Conservation (phyloP, 495 filamentous ascomycete genomes). For the Thermochaetoides thermophila region DNA sequence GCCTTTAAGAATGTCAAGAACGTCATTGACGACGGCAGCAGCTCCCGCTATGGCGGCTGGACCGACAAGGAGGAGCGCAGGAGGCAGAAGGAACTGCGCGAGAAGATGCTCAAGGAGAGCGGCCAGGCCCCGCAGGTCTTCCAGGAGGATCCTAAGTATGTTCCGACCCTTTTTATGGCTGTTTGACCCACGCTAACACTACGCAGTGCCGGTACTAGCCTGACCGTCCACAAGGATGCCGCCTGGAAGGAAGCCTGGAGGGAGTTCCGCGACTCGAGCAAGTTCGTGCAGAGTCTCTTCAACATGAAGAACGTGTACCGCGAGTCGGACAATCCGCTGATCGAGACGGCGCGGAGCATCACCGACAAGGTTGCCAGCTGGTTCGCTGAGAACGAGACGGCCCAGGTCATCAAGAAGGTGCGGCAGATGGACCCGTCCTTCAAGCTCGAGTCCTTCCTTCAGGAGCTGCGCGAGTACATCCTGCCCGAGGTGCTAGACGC, state of each 20-base stretch:
- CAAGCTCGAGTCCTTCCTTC: conserved; percentile 83
- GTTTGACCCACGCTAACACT: too few relatives aligned
- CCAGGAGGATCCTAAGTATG: conserved; percentile 83
- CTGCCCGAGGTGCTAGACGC: conserved; percentile 94
- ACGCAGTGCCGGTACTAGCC: conserved; percentile 74
- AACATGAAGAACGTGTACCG: conserved; percentile 69
- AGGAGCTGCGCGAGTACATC: conserved; percentile 94
- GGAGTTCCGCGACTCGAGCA: conserved; percentile 76
- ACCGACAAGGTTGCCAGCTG: conserved; percentile 86
- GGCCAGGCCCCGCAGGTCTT: conserved; percentile 40
- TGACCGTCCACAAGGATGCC: conserved; percentile 92
- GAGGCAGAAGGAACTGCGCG: conserved; percentile 56
- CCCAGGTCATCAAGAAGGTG: conserved; percentile 92
- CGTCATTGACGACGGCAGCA: conserved; percentile 92
- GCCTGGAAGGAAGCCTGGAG: conserved; percentile 94
- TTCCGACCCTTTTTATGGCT: too few relatives aligned
- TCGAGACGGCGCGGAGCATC: conserved; percentile 83
- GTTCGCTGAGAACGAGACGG: conserved; percentile 97
- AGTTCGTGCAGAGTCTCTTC: conserved; percentile 80
- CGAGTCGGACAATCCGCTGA: conserved; percentile 91
- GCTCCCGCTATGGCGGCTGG: conserved; percentile 91
- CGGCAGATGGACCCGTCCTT: conserved; percentile 92
- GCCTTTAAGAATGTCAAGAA: conserved; percentile 90
- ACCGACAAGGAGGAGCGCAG: conserved; percentile 86
- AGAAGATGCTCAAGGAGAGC: conserved; percentile 45